These are phyloP conservation scores for Inonotus hispidus DNA, from an alignment of 1,284 basidiomycete genomes.

Conservation along the genomic window DNA sequence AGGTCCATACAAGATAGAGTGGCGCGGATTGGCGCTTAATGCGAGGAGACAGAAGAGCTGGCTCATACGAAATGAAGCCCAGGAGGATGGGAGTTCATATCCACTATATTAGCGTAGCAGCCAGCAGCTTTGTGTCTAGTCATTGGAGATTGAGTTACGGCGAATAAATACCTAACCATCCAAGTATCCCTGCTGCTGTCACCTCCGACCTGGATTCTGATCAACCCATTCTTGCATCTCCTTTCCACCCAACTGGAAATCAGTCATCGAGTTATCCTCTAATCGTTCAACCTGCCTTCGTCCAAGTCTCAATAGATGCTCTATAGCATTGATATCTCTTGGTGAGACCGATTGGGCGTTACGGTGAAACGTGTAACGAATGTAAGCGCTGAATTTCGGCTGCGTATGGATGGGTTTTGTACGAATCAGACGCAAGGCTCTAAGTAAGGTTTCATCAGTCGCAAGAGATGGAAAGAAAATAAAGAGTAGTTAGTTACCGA, in stretches of 20 bases:
- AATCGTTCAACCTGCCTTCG: conserved; percentile 61
- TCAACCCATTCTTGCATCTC: conserved; percentile 61
- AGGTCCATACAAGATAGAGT: not conserved
- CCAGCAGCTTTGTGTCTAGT: not conserved
- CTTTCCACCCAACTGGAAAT: conserved; percentile 59
- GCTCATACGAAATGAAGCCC: not conserved
- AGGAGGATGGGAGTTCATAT: too few relatives aligned
- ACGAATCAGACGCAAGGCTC: conserved; percentile 67
- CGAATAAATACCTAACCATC: not conserved
- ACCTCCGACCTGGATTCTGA: conserved; percentile 11
- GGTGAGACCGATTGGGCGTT: conserved; percentile 56
- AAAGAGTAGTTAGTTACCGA: conserved; percentile 39
- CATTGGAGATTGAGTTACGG: not conserved
- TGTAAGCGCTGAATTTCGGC: conserved; percentile 58
- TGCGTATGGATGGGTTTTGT: conserved; percentile 55
- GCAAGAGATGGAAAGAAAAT: not conserved
- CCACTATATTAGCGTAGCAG: too few relatives aligned
- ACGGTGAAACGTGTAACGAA: conserved; percentile 62
- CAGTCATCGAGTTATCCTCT: conserved; percentile 57
- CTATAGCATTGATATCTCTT: conserved; percentile 60
- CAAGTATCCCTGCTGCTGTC: not conserved
- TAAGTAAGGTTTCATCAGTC: conserved; percentile 25
- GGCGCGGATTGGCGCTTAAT: not conserved
- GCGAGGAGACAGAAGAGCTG: not conserved
- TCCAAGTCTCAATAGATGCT: conserved; percentile 66